Evolutionary conservation across 176 grass and related monocot genomes (phyloP).

Genomic region (Aegilops longissima): DNA sequence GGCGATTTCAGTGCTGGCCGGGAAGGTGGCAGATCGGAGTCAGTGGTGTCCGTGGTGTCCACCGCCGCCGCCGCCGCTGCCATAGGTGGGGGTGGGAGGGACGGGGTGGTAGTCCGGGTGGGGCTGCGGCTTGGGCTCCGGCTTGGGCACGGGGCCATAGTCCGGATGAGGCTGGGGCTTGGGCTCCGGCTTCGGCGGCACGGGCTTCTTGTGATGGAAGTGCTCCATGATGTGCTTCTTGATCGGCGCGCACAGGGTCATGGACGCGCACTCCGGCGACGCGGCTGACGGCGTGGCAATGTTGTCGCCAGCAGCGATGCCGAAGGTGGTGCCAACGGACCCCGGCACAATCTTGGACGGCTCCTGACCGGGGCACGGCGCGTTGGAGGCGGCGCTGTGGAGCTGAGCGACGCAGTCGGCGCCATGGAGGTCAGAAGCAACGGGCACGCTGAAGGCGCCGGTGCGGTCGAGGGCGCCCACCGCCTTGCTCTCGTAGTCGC

Average conservation of each 20-base stretch:
- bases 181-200: no score
- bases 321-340: neutral
- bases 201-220: no score
- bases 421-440: neutral
- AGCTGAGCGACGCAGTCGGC: constrained; percentile 35
- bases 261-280: no score
- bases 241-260: no score
- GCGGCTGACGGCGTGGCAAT: no score
- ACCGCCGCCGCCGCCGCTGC: neutral
- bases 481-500: neutral
- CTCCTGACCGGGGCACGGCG: constrained; percentile 23
- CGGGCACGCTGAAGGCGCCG: constrained; percentile 30
- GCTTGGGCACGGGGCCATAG: neutral
- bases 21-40: neutral
- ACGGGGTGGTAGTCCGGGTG: neutral
- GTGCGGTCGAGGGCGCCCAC: neutral
- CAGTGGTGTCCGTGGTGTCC: neutral
- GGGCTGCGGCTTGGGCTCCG: neutral
- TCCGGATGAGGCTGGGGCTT: neutral
- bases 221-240: no score
- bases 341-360: constrained; percentile 1
- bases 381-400: neutral
- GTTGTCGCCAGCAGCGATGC: no score
- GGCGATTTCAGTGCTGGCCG: neutral
- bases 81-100: neutral